Evolutionary conservation across 1,284 basidiomycete species (phyloP).

Genomic region (Microstroma glucosiphilum): DNA sequence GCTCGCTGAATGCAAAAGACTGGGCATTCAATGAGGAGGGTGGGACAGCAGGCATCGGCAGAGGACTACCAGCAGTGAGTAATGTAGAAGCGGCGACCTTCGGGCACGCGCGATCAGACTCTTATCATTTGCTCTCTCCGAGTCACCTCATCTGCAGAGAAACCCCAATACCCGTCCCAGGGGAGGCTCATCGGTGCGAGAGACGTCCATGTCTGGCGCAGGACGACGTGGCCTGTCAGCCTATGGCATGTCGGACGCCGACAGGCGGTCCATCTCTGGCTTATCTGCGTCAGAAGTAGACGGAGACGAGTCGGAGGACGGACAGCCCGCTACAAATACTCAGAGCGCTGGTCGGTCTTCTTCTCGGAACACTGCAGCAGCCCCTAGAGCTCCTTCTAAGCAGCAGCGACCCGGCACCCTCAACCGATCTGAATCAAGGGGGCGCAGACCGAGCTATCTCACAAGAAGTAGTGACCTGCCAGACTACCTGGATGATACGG

Average conservation of each 20-base stretch:
- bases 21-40: background rate
- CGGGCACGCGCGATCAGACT: background rate
- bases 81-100: background rate
- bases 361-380: background rate
- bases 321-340: background rate
- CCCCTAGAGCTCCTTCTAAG: background rate
- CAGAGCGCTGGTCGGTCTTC: background rate
- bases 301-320: background rate
- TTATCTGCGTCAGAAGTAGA: background rate
- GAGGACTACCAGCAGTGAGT: constrained; percentile 1
- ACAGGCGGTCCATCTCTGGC: constrained; percentile 2
- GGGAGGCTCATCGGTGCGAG: background rate
- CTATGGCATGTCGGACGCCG: background rate
- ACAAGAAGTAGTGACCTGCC: background rate
- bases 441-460: background rate
- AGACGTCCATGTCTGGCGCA: background rate
- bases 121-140: background rate
- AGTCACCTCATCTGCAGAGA: background rate
- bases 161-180: background rate
- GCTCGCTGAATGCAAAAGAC: background rate
- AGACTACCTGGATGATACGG: constrained; percentile 19
- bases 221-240: background rate
- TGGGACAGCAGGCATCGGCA: background rate
- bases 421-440: constrained; percentile 18
- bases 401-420: constrained; percentile 7